A percentile compares a stretch with the other conserved stretches of the same genome.
Conservation (phyloP, 2,329 filamentous ascomycete species). For the Bipolaris victoriae region DNA sequence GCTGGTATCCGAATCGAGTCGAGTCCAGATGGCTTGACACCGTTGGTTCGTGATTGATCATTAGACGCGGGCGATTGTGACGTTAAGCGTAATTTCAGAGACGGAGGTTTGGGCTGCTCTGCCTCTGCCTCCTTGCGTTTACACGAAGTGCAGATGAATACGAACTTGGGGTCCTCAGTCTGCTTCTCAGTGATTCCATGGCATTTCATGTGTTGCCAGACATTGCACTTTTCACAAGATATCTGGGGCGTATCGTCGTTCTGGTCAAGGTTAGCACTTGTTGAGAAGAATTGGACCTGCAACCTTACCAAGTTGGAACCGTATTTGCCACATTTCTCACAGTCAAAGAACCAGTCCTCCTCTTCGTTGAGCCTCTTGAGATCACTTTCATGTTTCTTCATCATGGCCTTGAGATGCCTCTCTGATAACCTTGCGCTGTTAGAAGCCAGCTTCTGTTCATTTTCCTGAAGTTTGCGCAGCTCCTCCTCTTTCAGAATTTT, state of each 20-base stretch:
- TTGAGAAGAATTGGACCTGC: background rate
- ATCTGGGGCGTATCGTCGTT: slow-evolving; percentile 95
- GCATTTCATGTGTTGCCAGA: slow-evolving; percentile 97
- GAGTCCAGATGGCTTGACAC: slow-evolving; percentile 18
- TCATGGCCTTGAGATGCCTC: slow-evolving; percentile 79
- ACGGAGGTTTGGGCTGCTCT: slow-evolving; percentile 66
- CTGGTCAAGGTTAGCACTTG: slow-evolving; percentile 44
- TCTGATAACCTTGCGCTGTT: slow-evolving; percentile 69
- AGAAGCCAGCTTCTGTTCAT: slow-evolving; percentile 63
- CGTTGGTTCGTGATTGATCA: slow-evolving; percentile 24
- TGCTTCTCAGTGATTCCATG: slow-evolving; percentile 78
- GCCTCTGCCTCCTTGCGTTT: slow-evolving; percentile 69
- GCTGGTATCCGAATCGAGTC: slow-evolving; percentile 33
- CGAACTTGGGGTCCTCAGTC: slow-evolving; percentile 77
- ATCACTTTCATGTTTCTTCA: slow-evolving; percentile 78
- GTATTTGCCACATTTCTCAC: slow-evolving; percentile 82
- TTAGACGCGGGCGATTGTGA: slow-evolving; percentile 54
- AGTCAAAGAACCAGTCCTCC: slow-evolving; percentile 95
- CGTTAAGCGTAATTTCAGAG: slow-evolving; percentile 64
- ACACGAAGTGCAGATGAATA: slow-evolving; percentile 83
- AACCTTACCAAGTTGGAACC: slow-evolving; percentile 72
- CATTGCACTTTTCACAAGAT: slow-evolving; percentile 89
- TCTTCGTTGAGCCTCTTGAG: slow-evolving; percentile 71
- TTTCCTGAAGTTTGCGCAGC: slow-evolving; percentile 77
- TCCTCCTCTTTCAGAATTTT: slow-evolving; percentile 86